Conservation (phyloP, 768 basidiomycete genomes). For the Lentinula sp. region DNA sequence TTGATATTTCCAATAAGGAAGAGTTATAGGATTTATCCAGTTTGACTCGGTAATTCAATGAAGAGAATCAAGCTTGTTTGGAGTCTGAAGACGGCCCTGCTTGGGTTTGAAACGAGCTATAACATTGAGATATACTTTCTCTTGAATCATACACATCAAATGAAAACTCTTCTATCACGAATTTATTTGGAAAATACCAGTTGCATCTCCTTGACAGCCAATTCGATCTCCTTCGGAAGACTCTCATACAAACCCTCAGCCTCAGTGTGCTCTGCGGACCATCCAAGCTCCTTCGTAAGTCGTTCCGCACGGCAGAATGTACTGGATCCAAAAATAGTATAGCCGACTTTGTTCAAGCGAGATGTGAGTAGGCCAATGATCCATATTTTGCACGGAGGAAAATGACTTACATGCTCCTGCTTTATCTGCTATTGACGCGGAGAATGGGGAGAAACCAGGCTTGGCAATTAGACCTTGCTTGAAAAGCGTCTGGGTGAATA, state of each 20-base stretch:
- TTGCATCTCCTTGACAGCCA: background rate
- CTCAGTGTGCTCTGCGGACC: background rate
- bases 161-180: too few species aligned
- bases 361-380: background rate
- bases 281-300: background rate
- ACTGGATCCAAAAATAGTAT: background rate
- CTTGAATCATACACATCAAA: too few species aligned
- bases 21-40: too few species aligned
- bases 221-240: background rate
- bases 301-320: background rate
- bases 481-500: background rate
- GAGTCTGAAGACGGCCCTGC: too few species aligned
- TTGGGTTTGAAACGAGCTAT: too few species aligned
- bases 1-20: too few species aligned
- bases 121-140: too few species aligned
- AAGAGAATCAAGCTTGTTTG: too few species aligned
- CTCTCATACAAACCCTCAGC: background rate
- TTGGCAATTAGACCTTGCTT: background rate
- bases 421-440: background rate
- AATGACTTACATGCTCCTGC: background rate
- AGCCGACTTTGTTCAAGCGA: background rate
- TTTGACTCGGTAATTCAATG: too few species aligned
- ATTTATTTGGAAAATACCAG: background rate
- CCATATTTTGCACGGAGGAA: background rate
- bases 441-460: background rate